Percentiles rank a stretch among this genome's conserved stretches.
These are phyloP conservation scores for Solanum appendiculatum DNA, from an alignment of 257 asterid genomes.

Conservation along the genomic window DNA sequence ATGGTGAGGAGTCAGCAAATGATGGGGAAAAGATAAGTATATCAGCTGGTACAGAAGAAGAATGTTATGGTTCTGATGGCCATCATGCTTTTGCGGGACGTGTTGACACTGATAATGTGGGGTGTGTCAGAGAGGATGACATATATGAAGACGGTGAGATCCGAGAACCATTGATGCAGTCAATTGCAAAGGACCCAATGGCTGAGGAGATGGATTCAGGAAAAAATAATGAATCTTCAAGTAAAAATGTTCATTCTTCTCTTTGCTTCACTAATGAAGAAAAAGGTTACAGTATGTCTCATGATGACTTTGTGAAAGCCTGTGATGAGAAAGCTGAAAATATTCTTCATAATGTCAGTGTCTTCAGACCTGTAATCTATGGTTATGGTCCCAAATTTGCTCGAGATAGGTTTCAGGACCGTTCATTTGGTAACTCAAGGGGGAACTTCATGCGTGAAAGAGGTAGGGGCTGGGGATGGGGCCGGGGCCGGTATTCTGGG, in stretches of 20 bases:
- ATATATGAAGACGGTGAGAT: slow-evolving; percentile 86
- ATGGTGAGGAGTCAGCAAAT: neutral
- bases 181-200: neutral
- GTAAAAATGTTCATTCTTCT: slow-evolving; percentile 15
- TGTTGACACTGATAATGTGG: neutral
- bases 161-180: slow-evolving; percentile 35
- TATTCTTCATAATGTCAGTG: neutral
- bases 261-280: too few relatives aligned
- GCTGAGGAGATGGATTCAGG: slow-evolving; percentile 12
- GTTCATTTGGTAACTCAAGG: slow-evolving; percentile 40
- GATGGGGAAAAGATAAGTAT: neutral
- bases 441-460: slow-evolving; percentile 47
- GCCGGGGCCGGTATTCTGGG: slow-evolving; percentile 27
- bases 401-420: slow-evolving; percentile 44
- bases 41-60: slow-evolving; percentile 19
- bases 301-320: slow-evolving; percentile 13
- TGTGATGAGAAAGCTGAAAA: slow-evolving; percentile 20
- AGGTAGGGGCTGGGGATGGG: neutral
- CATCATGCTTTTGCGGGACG: too few relatives aligned
- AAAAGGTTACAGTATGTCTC: too few relatives aligned
- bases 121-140: slow-evolving; percentile 18
- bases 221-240: neutral
- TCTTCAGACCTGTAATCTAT: neutral
- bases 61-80: slow-evolving; percentile 5
- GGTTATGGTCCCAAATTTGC: slow-evolving; percentile 1